These are phyloP conservation scores for Coffea humblotiana DNA, from an alignment of 305 asterid species.

Conservation along the genomic window DNA sequence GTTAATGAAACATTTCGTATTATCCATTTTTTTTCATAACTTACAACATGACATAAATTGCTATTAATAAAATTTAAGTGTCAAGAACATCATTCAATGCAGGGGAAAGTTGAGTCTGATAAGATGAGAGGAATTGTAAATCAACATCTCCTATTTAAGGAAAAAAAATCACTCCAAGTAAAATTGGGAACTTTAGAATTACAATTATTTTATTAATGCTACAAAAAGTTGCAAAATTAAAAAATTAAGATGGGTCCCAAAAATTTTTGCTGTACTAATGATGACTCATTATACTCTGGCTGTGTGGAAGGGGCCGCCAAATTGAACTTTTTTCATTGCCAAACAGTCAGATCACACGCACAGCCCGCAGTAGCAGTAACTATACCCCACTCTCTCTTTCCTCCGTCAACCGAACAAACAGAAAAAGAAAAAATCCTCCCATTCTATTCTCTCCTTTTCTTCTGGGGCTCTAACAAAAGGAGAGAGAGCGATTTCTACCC, in stretches of 20 bases:
- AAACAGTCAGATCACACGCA: constrained; percentile 3
- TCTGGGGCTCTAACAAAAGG: neutral
- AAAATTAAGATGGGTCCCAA: neutral
- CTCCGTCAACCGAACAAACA: neutral
- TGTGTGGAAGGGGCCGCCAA: constrained; percentile 1
- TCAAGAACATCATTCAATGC: too few relatives aligned
- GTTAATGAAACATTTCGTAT: too few relatives aligned
- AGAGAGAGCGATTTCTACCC: neutral
- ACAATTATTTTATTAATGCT: neutral
- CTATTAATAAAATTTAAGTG: too few relatives aligned
- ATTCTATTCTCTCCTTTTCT: neutral
- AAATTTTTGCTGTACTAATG: constrained; percentile 6
- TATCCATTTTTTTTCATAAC: too few relatives aligned
- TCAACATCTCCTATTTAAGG: too few relatives aligned
- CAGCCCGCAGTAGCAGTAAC: neutral
- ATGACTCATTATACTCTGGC: constrained; percentile 15
- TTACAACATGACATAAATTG: too few relatives aligned
- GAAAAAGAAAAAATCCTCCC: neutral
- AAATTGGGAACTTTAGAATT: too few relatives aligned
- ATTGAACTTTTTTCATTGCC: neutral
- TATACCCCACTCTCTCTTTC: too few relatives aligned
- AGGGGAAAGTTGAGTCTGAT: too few relatives aligned
- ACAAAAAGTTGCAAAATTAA: neutral
- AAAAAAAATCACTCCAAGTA: too few relatives aligned
- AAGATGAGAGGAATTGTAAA: too few relatives aligned